phyloP scores from a whole-genome alignment of 352 stramenopile species.

The Phytophthora pisi region DNA sequence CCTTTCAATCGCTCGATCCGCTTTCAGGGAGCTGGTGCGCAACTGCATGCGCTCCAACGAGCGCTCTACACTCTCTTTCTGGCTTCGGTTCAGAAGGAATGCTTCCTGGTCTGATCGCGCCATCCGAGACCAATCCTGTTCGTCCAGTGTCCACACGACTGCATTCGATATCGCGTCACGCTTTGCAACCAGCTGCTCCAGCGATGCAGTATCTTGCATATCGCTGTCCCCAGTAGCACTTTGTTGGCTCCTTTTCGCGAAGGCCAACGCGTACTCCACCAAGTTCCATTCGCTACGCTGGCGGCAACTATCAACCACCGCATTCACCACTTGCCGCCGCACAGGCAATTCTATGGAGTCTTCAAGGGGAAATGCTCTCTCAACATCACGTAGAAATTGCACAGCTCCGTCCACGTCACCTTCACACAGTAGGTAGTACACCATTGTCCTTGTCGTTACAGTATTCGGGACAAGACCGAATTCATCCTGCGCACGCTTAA shows the following conservation, averaged over 20 bases:
- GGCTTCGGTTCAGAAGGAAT: conserved; percentile 24
- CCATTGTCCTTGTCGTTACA: conserved; percentile 52
- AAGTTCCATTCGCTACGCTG: conserved; percentile 47
- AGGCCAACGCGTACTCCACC: conserved; percentile 21
- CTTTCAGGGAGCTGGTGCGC: background rate
- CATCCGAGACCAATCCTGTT: conserved; percentile 32
- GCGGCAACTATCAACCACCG: conserved; percentile 57
- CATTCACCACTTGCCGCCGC: conserved; percentile 38
- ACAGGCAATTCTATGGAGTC: conserved; percentile 20
- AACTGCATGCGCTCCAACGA: conserved; percentile 21
- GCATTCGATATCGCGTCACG: conserved; percentile 23
- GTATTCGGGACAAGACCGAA: conserved; percentile 46
- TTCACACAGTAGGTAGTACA: conserved; percentile 53
- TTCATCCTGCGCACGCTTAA: conserved; percentile 36
- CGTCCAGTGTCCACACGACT: conserved; percentile 29
- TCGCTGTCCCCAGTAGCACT: conserved; percentile 4
- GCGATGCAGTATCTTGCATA: conserved; percentile 8
- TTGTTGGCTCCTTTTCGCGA: conserved; percentile 14
- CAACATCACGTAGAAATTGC: conserved; percentile 33
- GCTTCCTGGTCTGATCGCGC: conserved; percentile 16
- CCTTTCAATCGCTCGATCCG: conserved; percentile 17
- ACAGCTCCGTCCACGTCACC: conserved; percentile 30
- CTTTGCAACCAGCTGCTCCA: conserved; percentile 23
- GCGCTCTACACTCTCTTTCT: conserved; percentile 32
- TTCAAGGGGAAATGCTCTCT: conserved; percentile 13